Evolutionary conservation across 1,139 yeast genomes (phyloP).

Genomic region (Protomyces arabidopsidicola): DNA sequence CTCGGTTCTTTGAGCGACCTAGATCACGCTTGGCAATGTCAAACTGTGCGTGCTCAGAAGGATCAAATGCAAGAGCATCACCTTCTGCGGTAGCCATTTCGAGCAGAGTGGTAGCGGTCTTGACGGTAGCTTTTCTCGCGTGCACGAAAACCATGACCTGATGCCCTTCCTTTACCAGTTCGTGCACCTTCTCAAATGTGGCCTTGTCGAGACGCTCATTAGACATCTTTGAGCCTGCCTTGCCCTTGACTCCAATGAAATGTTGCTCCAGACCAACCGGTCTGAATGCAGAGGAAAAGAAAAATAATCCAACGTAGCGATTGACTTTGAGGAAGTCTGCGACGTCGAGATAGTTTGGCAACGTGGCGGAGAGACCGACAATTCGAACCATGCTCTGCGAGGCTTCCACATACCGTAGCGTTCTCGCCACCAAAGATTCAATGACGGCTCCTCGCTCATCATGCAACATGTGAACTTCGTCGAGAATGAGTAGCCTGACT

Average conservation of each 20-base stretch:
- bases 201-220: slow-evolving; percentile 71
- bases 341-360: slow-evolving; percentile 90
- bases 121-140: slow-evolving; percentile 86
- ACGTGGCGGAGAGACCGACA: slow-evolving; percentile 93
- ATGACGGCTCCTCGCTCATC: slow-evolving; percentile 98
- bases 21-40: slow-evolving; percentile 60
- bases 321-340: slow-evolving; percentile 94
- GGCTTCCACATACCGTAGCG: slow-evolving; percentile 88
- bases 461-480: slow-evolving; percentile 92
- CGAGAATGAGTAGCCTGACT: slow-evolving; percentile 80
- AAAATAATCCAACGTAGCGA: slow-evolving; percentile 83
- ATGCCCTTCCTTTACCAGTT: slow-evolving; percentile 62
- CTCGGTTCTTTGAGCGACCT: slow-evolving; percentile 69
- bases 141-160: slow-evolving; percentile 98
- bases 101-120: slow-evolving; percentile 70
- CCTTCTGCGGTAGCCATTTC: slow-evolving; percentile 63
- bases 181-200: slow-evolving; percentile 69
- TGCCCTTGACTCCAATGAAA: slow-evolving; percentile 80
- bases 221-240: slow-evolving; percentile 67
- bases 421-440: slow-evolving; percentile 92
- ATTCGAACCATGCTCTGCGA: slow-evolving; percentile 91
- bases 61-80: slow-evolving; percentile 53
- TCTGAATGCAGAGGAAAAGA: slow-evolving; percentile 85
- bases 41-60: slow-evolving; percentile 49
- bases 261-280: slow-evolving; percentile 93